Evolutionary conservation across 2,329 filamentous ascomycete genomes (phyloP), one percentile per base, ranked within the genome.

Genomic region (Neofusicoccum cordaticola): DNA sequence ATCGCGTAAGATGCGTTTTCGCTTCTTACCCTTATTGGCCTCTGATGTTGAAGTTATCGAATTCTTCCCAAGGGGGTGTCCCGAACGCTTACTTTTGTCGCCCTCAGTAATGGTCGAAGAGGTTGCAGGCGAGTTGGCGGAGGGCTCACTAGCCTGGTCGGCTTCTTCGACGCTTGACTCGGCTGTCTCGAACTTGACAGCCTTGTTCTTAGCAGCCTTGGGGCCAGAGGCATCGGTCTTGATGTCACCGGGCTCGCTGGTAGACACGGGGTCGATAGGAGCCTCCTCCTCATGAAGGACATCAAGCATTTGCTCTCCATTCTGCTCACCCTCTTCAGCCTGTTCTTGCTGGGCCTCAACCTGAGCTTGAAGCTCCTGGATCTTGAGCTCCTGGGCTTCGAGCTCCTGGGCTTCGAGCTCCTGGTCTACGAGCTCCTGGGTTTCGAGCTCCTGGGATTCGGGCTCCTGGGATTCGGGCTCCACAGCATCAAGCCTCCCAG

Each of bases 1-100:
- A 65, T 82, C 27, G 2, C 42, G 27, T 9, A n/a, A 11, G 8
- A 19, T 78, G 44, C 77, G 74, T 51, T 77, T 78, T 11, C 73
- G 73, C 34, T 74, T 77, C 58, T 78, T 76, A 68, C 77, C 77
- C 68, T 73, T 47, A 12, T 66, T 67, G 52, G 47, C 31, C 31
- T 50, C 47, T 27, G 48, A 31, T 48, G 71, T 71, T 31, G 62
- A 45, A 9, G 27, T 60, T 35, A 60, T 64, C 66, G 52, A 42
- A 63, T 9, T 62, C 61, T 13, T 71, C 19, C n/a, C 31, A 31
- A 47, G 31, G 9, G 27, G 44, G 15, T 31, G n/a, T 35, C 47
- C 31, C 37, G 41, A 27, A 15, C 39, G 41, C 42, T 60, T 47
- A 60, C 56, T 13, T 4, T 11, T n/a, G 11, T 60, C 27, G 11